Conservation (phyloP, 352 stramenopile species). For the Globisporangium iwayamae region DNA sequence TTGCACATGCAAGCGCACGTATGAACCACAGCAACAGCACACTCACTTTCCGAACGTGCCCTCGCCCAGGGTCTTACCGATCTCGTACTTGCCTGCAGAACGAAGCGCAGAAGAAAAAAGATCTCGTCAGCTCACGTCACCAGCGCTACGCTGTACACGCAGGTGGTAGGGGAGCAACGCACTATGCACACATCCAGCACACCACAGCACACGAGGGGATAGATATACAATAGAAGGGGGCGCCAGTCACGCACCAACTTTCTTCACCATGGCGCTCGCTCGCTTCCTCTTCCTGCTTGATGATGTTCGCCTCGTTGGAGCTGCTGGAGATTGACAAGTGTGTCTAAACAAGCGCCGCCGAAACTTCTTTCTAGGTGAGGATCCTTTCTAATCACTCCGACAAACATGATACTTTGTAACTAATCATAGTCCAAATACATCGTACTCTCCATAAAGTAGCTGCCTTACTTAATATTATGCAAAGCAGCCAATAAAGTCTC, state of each 20-base stretch:
- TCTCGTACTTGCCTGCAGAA: conserved; percentile 95
- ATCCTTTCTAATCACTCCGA: neutral
- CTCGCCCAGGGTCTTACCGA: conserved; percentile 94
- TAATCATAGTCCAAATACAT: neutral
- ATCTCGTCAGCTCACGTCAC: conserved; percentile 19
- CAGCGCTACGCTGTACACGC: neutral
- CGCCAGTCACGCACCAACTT: conserved; percentile 36
- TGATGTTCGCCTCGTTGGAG: neutral
- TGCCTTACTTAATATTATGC: neutral
- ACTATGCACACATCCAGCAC: neutral
- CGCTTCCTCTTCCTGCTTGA: neutral
- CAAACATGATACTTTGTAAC: neutral
- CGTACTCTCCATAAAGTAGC: neutral
- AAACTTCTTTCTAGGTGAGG: neutral
- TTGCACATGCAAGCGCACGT: conserved; percentile 10
- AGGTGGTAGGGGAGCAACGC: neutral
- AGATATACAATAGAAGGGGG: neutral
- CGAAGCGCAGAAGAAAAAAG: neutral
- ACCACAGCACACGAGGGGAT: neutral
- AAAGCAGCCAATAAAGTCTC: neutral
- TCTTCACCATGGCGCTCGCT: conserved; percentile 42
- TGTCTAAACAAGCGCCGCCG: neutral
- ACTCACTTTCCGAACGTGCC: conserved; percentile 96
- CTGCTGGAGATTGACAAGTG: conserved; percentile 4
- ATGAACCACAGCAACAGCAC: conserved; percentile 19